Evolutionary conservation across 2,329 filamentous ascomycete species (phyloP).

Genomic region (Fusarium acutatum): DNA sequence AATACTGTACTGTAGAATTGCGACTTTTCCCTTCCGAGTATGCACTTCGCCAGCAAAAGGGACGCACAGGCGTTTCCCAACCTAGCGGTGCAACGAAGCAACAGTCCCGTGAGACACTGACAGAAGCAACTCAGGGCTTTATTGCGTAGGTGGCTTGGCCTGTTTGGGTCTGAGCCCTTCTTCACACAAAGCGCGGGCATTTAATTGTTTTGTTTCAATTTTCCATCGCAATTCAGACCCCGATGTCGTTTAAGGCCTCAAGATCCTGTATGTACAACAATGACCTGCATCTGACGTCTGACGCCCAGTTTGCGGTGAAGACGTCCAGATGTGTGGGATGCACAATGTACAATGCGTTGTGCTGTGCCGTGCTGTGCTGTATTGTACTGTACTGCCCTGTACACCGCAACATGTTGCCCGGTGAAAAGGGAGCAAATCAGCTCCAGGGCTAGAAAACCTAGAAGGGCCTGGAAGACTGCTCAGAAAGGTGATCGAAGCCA

Average conservation of each 20-base stretch:
- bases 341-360: neutral
- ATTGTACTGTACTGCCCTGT: neutral
- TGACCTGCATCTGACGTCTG: neutral
- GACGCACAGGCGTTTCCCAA: neutral
- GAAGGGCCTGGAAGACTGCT: conserved; percentile 20
- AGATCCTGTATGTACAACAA: neutral
- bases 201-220: neutral
- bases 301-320: neutral
- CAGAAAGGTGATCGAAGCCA: conserved; percentile 24
- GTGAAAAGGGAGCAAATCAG: neutral
- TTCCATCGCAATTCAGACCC: neutral
- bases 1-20: neutral
- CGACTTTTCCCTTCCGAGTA: conserved; percentile 10
- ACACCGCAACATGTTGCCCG: conserved; percentile 13
- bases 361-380: neutral
- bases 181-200: neutral
- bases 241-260: neutral
- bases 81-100: neutral
- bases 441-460: conserved; percentile 25
- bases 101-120: neutral
- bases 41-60: conserved; percentile 1
- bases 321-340: neutral
- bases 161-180: neutral
- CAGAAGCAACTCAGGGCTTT: neutral
- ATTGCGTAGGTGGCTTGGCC: conserved; percentile 1